Base-by-base conservation (phyloP, 2,329 filamentous ascomycete species). In the Sphaerulina musiva region DNA sequence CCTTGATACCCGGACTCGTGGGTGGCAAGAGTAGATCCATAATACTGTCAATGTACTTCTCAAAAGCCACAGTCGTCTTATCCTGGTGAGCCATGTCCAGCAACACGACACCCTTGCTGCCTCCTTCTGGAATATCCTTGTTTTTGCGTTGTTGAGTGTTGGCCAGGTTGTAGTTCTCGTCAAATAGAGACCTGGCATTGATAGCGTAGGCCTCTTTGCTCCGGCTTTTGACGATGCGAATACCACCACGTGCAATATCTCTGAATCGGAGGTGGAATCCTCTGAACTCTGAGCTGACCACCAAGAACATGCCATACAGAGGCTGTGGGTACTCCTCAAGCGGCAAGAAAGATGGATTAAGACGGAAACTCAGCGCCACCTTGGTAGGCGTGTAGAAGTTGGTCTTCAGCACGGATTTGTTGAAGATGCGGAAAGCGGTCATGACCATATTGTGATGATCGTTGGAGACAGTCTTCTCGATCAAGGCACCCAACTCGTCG, bases 111-210 rank as follows among this genome's bases (percentile, higher is more conserved):
- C 93, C 93, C 78, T 98, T 98, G 66, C 92, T 95, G 52, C 93
- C 93, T 60, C 93, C 93, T 76, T 98, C 93, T 2, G 93, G 93
- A 49, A 98, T 98, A 67, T 98, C 93, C 78, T 98, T 98, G 80
- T 98, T 98, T 82, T 98, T 98, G 69, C 93, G 89, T 76, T 98
- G 93, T 74, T 98, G 93, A 0, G 93, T 98, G 74, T 95, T 97
- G 61, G 93, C 92, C 57, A 98, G 81, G 60, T 93, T 95, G 74
- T 98, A 98, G 75, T 98, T 98, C 76, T 98, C 93, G 65, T 98
- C 93, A 66, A 98, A 98, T 59, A 98, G 80, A 54, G 90, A 95
- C 56, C 93, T 86, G 38, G 91, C 91, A 69, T 98, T 98, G 78
- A 97, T 97, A 58, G 86, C 82, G 70, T 96, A 98, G 2, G 91